Conservation (phyloP, 2,329 filamentous ascomycete species). For the Calonectria montana region DNA sequence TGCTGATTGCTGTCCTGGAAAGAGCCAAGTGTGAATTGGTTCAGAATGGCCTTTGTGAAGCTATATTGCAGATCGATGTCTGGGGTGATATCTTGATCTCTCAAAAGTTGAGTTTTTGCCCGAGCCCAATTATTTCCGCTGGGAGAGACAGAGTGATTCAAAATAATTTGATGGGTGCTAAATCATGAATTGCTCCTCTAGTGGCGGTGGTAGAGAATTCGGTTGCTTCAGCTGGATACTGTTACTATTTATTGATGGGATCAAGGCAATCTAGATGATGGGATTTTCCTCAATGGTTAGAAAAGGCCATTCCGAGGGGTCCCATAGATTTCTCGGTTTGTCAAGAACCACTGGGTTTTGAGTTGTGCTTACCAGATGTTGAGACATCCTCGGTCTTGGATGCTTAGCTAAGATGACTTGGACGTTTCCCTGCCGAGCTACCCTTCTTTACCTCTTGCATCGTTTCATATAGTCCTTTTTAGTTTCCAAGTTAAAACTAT, state of each 20-base stretch:
- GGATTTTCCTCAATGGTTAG: not conserved
- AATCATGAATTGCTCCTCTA: not conserved
- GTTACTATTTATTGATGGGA: too few relatives aligned
- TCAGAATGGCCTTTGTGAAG: not conserved
- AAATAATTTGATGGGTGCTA: not conserved
- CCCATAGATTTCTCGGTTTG: not conserved
- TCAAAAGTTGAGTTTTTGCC: not conserved
- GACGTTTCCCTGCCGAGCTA: not conserved
- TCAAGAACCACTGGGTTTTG: not conserved
- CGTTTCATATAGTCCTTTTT: too few relatives aligned
- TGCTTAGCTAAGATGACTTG: not conserved
- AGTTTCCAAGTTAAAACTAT: too few relatives aligned
- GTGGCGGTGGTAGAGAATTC: not conserved
- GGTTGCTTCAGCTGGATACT: slow-evolving; percentile 14
- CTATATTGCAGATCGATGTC: not conserved
- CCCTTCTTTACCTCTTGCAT: not conserved
- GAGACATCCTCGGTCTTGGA: not conserved
- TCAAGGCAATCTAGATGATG: not conserved
- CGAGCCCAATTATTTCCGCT: not conserved
- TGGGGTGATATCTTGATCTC: not conserved
- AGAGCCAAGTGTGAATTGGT: not conserved
- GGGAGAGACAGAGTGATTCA: not conserved
- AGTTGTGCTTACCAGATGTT: not conserved
- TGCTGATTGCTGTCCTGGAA: too few relatives aligned
- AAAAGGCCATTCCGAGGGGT: not conserved